These are phyloP conservation scores for Lentinula raphanica DNA, from an alignment of 768 basidiomycete genomes.

Conservation along the genomic window DNA sequence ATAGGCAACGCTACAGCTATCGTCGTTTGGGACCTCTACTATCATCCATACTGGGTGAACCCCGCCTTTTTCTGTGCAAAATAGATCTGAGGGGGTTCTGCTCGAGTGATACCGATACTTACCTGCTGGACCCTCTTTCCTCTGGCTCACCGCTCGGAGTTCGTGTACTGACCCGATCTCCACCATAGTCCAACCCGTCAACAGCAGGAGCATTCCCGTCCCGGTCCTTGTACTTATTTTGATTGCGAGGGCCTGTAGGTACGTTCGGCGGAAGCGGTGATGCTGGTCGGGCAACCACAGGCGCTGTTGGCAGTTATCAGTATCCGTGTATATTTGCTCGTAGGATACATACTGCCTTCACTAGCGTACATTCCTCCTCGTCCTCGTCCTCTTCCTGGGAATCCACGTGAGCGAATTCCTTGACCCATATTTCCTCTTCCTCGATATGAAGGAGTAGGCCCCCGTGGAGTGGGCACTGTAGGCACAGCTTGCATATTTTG, in stretches of 20 bases:
- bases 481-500: not conserved
- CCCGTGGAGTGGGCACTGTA: conserved; percentile 19
- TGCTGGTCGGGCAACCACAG: conserved; percentile 65
- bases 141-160: conserved; percentile 67
- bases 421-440: conserved; percentile 27
- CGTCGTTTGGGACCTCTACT: conserved; percentile 66
- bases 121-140: conserved; percentile 59
- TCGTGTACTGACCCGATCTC: conserved; percentile 25
- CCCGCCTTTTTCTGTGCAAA: conserved; percentile 59
- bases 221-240: conserved; percentile 87
- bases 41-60: conserved; percentile 67
- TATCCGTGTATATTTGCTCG: not conserved
- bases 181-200: conserved; percentile 86
- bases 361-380: conserved; percentile 32
- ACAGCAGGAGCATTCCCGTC: conserved; percentile 82
- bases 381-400: conserved; percentile 34
- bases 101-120: conserved; percentile 17
- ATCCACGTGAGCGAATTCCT: conserved; percentile 36
- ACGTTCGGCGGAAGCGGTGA: conserved; percentile 85
- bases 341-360: conserved; percentile 29
- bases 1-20: conserved; percentile 24
- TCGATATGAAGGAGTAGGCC: conserved; percentile 29
- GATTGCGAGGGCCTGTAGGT: conserved; percentile 83
- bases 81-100: not conserved
- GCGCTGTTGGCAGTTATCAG: conserved; percentile 22